Base-by-base conservation (phyloP, 352 stramenopile genomes). In the Phytophthora litchii region DNA sequence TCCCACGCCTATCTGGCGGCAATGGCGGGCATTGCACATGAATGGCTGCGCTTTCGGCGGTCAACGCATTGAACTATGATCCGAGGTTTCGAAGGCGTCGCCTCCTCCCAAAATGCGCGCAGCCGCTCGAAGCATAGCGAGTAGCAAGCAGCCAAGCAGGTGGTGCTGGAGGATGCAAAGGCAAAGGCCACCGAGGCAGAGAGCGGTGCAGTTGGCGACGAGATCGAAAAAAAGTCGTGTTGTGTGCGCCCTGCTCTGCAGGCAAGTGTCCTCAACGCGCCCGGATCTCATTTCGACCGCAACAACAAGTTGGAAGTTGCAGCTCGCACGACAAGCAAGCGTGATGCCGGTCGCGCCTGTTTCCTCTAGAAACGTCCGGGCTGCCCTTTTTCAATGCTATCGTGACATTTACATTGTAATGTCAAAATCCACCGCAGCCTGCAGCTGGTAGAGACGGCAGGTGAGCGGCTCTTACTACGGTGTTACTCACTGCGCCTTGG, bases 161-260 rank as follows among this genome's bases (percentile, higher is more conserved):
- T 34, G 29, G 29, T 34, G 29, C 29, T 27, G 23, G 29, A 34
- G 29, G 10, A 34, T 21, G 31, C 27, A 41, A 57, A 47, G 29
- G 35, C 16, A 20, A 2, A 43, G 48, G 3, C 23, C 5, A 5
- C 23, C 23, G 60, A 51, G 38, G 55, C 41, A 70, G 41, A 60
- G 54, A 65, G 54, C 54, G 16, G 60, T 27, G 48, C 61, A 60
- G 54, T 56, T 65, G 47, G 42, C 48, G 40, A 64, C 25, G 61
- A 53, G 48, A 48, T 70, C 54, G 56, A 65, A 62, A 27, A 70
- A 61, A 35, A 59, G 34, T 13, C 47, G 23, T 52, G 21, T 51
- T 25, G 29, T 25, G 43, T 16, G 38, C 38, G 38, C 38, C 38
- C 17, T 29, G 38, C 38, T 44, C 13, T 46, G 40, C 20, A 27